Evolutionary conservation across 176 grass and related monocot species (phyloP).

Genomic region (Raddia distichophylla): DNA sequence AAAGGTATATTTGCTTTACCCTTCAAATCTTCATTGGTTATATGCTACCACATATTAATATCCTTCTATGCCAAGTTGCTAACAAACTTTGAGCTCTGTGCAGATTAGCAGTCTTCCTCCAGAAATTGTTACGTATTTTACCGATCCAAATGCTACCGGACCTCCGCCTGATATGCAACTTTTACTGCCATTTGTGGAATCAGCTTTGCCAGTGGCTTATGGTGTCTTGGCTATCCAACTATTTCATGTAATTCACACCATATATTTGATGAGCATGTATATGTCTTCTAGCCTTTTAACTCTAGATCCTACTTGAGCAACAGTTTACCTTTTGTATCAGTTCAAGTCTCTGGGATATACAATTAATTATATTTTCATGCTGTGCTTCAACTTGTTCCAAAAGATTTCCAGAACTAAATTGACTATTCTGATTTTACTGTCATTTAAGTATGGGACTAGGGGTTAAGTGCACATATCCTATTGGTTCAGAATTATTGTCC

Average conservation of each 20-base stretch:
- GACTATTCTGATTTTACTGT: background rate
- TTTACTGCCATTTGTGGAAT: slow-evolving; percentile 85
- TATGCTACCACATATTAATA: slow-evolving; percentile 40
- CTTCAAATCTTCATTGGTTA: slow-evolving; percentile 24
- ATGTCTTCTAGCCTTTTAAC: slow-evolving; percentile 16
- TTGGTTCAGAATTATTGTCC: slow-evolving; percentile 19
- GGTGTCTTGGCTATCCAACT: slow-evolving; percentile 87
- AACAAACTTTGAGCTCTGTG: slow-evolving; percentile 37
- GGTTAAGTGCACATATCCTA: slow-evolving; percentile 4
- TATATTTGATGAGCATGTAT: slow-evolving; percentile 32
- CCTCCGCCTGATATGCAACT: slow-evolving; percentile 95
- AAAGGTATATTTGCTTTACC: slow-evolving; percentile 60
- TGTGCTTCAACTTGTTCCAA: background rate
- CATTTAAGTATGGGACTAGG: background rate
- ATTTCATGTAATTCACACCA: slow-evolving; percentile 78
- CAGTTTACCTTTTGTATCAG: background rate
- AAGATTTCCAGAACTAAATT: background rate
- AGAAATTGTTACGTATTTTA: slow-evolving; percentile 94
- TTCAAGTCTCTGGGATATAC: background rate
- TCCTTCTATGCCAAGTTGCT: slow-evolving; percentile 32
- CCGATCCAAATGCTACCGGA: slow-evolving; percentile 89
- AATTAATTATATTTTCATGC: background rate
- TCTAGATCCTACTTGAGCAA: slow-evolving; percentile 2
- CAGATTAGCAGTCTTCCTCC: slow-evolving; percentile 96
- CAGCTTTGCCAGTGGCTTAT: slow-evolving; percentile 93